Percentiles rank a stretch among this genome's conserved stretches.
Conservation (phyloP, 495 filamentous ascomycete genomes). For the Amorphotheca resinae region DNA sequence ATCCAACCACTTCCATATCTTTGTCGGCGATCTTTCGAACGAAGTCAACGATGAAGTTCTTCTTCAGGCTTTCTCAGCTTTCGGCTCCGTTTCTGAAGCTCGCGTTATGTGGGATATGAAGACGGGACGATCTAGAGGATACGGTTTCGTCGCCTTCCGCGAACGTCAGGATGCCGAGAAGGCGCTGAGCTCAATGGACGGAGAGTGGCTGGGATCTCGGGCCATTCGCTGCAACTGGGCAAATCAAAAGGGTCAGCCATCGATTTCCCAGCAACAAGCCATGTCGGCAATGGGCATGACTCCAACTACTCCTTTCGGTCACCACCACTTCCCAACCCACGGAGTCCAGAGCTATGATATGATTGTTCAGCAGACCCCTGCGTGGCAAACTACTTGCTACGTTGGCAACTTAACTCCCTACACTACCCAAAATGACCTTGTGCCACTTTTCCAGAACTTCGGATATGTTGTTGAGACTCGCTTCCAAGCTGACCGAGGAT, state of each 20-base stretch:
- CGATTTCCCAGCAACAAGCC: conserved; percentile 91
- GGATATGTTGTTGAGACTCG: conserved; percentile 94
- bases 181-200: conserved; percentile 93
- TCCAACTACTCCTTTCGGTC: conserved; percentile 88
- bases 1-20: conserved; percentile 97
- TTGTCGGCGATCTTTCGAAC: conserved; percentile 95
- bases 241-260: conserved; percentile 98
- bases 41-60: conserved; percentile 98
- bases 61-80: conserved; percentile 89
- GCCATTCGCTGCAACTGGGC: conserved; percentile 99
- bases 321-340: conserved; percentile 96
- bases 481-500: conserved; percentile 95
- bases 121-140: conserved; percentile 92
- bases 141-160: conserved; percentile 96
- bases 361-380: conserved; percentile 92
- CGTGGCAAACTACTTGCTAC: conserved; percentile 98
- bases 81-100: conserved; percentile 94
- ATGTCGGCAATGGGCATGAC: conserved; percentile 99
- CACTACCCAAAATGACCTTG: conserved; percentile 88
- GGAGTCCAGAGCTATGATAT: conserved; percentile 96
- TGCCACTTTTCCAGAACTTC: conserved; percentile 96
- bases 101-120: conserved; percentile 99
- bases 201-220: conserved; percentile 97
- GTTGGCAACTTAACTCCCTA: conserved; percentile 97
- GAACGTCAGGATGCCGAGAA: conserved; percentile 92